These are phyloP conservation scores for Spiraea crenata DNA, from an alignment of 331 rosid species.

Conservation along the genomic window DNA sequence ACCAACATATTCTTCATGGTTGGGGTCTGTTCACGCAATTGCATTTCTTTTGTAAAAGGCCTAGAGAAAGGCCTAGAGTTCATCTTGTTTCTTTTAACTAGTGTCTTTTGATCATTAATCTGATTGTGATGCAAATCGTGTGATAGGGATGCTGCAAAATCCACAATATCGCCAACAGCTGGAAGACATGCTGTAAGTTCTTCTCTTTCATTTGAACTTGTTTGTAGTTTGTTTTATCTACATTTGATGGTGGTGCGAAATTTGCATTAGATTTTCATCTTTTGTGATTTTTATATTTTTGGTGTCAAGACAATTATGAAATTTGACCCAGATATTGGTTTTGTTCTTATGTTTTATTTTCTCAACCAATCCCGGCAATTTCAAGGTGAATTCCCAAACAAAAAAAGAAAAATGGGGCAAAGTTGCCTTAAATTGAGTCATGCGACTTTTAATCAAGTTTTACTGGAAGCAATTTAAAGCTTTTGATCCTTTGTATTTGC, in stretches of 20 bases:
- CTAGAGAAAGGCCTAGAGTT: neutral
- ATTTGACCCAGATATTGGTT: neutral
- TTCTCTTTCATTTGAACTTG: neutral
- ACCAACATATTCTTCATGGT: neutral
- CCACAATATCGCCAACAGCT: slow-evolving; percentile 95
- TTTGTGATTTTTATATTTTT: neutral
- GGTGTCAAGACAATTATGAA: neutral
- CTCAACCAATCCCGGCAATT: neutral
- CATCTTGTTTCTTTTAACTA: neutral
- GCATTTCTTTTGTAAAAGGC: neutral
- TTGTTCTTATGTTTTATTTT: neutral
- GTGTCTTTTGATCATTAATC: neutral
- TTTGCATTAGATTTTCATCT: neutral
- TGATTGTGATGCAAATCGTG: slow-evolving; percentile 17
- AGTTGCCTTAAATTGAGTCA: neutral
- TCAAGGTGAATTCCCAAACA: neutral
- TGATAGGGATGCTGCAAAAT: slow-evolving; percentile 93
- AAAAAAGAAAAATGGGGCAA: neutral
- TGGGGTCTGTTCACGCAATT: neutral
- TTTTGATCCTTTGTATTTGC: neutral
- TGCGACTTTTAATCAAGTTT: neutral
- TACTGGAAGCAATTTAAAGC: neutral
- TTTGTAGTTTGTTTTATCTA: neutral
- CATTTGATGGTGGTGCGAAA: neutral
- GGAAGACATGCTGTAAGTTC: slow-evolving; percentile 93